Conservation (phyloP, 73 alveolate genomes). For the Tetrahymena elliotti region DNA sequence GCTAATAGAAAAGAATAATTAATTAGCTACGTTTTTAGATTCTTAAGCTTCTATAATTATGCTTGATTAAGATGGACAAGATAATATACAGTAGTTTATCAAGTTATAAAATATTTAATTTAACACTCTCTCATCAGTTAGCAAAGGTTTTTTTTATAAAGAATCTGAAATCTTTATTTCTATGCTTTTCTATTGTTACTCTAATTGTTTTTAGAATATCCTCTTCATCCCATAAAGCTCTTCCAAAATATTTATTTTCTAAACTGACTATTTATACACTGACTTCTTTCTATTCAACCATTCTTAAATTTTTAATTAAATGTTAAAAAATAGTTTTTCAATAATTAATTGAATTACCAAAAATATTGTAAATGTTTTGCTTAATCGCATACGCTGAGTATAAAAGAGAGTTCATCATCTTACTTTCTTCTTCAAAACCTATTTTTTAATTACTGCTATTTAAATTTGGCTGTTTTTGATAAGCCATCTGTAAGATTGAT, state of each 20-base stretch:
- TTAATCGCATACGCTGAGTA: background rate
- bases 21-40: background rate
- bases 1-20: background rate
- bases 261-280: background rate
- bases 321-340: background rate
- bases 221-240: background rate
- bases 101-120: background rate
- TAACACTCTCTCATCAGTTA: background rate
- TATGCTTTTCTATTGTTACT: background rate
- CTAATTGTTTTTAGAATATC: background rate
- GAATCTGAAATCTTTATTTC: background rate
- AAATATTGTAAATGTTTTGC: background rate
- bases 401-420: background rate
- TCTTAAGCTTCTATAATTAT: background rate
- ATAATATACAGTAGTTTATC: background rate
- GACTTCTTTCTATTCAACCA: background rate
- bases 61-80: background rate
- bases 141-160: background rate
- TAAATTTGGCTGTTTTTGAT: background rate
- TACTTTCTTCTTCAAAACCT: background rate
- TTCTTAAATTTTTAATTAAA: background rate
- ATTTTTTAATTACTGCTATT: background rate
- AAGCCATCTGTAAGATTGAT: background rate
- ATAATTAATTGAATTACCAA: background rate
- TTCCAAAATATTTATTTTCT: background rate